phyloP scores from a whole-genome alignment of 2,329 filamentous ascomycete species.

The Emmonsiellopsis sp. region DNA sequence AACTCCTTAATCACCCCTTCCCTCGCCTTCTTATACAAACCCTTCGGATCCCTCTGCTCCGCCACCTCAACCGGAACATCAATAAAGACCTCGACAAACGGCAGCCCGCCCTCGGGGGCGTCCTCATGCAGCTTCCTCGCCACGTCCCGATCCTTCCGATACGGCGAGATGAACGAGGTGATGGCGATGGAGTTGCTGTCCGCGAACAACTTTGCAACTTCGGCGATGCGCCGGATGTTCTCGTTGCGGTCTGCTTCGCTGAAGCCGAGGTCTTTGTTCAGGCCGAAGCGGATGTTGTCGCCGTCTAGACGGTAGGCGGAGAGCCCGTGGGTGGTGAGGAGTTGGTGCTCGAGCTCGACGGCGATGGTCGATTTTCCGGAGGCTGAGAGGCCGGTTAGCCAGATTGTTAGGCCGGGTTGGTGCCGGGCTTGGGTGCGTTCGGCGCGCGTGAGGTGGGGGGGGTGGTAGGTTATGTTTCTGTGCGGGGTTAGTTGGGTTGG shows the following conservation, averaged over 20 bases:
- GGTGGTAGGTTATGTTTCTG: conserved; percentile 41
- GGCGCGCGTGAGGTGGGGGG: conserved; percentile 30
- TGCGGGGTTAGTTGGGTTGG: conserved; percentile 6
- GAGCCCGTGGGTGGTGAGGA: conserved; percentile 63
- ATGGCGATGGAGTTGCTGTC: conserved; percentile 80
- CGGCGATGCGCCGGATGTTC: conserved; percentile 93
- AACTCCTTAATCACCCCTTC: conserved; percentile 95
- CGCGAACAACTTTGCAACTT: conserved; percentile 95
- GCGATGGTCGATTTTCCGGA: conserved; percentile 97
- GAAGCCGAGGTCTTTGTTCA: conserved; percentile 97
- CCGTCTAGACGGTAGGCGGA: conserved; percentile 90
- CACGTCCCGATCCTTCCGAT: conserved; percentile 72
- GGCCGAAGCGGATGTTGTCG: conserved; percentile 94
- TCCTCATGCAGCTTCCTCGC: conserved; percentile 71
- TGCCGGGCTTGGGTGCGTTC: conserved; percentile 47
- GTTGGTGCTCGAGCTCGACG: conserved; percentile 91
- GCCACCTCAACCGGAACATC: conserved; percentile 87
- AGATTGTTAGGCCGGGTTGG: conserved; percentile 89
- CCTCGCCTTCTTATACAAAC: conserved; percentile 92
- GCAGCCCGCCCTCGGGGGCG: conserved; percentile 51
- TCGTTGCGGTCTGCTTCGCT: conserved; percentile 87
- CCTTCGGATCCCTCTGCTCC: conserved; percentile 93
- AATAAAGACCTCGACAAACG: conserved; percentile 89
- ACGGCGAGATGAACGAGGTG: conserved; percentile 95
- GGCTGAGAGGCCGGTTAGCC: conserved; percentile 93